phyloP scores from a whole-genome alignment of 306 rosid genomes.

The Acacia acuminata region DNA sequence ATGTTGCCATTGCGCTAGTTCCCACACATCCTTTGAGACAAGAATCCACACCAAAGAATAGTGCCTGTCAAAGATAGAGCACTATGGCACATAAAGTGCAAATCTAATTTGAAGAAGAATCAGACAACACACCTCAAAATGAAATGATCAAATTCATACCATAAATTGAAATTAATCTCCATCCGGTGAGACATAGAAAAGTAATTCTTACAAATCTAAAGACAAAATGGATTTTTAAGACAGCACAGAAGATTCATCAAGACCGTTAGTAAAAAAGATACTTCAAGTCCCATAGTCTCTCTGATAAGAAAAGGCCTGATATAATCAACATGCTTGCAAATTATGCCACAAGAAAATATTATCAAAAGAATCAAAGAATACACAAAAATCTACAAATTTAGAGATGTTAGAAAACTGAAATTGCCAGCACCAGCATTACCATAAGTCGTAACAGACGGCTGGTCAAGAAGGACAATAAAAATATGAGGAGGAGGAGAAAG shows the following conservation, averaged over 20 bases:
- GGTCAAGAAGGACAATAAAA: constrained; percentile 10
- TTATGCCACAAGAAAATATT: constrained; percentile 22
- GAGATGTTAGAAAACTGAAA: constrained; percentile 7
- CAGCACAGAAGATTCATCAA: not conserved
- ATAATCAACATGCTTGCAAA: constrained; percentile 21
- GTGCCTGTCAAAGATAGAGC: constrained; percentile 64
- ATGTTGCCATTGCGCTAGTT: constrained; percentile 84
- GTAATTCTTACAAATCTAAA: not conserved
- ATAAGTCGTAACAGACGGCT: constrained; percentile 16
- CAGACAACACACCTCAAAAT: constrained; percentile 56
- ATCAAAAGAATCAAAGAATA: not conserved
- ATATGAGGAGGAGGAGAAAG: not conserved
- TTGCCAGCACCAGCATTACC: not conserved
- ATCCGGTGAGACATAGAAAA: constrained; percentile 8
- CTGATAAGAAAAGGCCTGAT: not conserved
- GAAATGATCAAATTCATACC: constrained; percentile 38
- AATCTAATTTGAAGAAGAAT: constrained; percentile 39
- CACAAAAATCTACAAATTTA: constrained; percentile 21
- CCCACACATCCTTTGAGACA: constrained; percentile 54
- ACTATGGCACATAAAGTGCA: constrained; percentile 56
- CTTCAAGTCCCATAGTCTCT: constrained; percentile 5
- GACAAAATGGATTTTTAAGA: not conserved
- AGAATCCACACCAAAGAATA: constrained; percentile 54
- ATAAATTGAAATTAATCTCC: constrained; percentile 30
- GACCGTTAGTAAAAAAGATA: constrained; percentile 8